Base-by-base conservation (phyloP, 1,284 basidiomycete species). In the Leccinum pachyderme region DNA sequence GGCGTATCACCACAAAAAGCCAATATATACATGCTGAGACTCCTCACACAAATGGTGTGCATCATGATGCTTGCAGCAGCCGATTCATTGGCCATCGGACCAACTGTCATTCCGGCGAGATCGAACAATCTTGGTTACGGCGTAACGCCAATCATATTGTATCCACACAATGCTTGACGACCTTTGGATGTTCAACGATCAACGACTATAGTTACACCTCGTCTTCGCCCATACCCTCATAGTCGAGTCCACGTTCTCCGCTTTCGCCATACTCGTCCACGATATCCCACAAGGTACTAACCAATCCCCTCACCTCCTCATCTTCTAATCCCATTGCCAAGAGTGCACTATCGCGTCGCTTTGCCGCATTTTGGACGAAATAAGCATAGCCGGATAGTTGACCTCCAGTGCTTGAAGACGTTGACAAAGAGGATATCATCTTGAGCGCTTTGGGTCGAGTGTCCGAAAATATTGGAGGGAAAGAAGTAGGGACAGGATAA, bases 401-500 rank as follows among this genome's bases (percentile, higher is more conserved):
- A 11, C 54, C 53, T 0, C 74, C 70, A 18, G 71, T 75, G 53
- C 65, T 48, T 55, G 71, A 54, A 25, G 69, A 63, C 49, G 61
- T 67, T 48, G 54, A 60, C 25, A 67, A 54, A 8, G 67, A 62
- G 22, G 70, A 68, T 28, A 62, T 47, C 49, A 67, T 50, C 49
- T 68, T 58, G 41, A 68, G 57, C 47, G 61, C 57, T 49, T 59
- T 60, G 6, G 66, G 61, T 35, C 59, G 60, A 27, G 53, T 11
- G 4, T 46, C 52, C 37, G 58, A 62, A 62, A 77, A 72, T 52
- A 79, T 73, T 9, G 68, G 57, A 22, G 78, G 80, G 61, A 81
- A 81, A 11, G 82, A 81, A 45, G 73, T 75, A 8, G 79, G 76
- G 24, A 83, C 66, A 12, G 82, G 82, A 62, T 78, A 83, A 22